Evolutionary conservation across 768 basidiomycete genomes (phyloP).

Genomic region (Boletus sensibilis): DNA sequence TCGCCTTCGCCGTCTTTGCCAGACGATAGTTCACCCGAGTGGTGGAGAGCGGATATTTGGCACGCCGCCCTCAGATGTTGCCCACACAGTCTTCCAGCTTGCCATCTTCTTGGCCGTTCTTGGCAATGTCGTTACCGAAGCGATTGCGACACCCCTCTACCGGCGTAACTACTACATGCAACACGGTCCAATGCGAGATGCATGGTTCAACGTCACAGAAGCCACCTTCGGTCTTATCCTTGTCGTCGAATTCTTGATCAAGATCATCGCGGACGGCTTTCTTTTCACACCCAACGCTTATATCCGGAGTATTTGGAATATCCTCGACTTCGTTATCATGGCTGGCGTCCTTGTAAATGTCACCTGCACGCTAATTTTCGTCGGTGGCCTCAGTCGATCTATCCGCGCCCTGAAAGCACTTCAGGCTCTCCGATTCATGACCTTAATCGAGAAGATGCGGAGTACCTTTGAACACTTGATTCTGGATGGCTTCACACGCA

Average conservation of each 20-base stretch:
- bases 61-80: constrained; percentile 58
- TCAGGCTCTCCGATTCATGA: constrained; percentile 85
- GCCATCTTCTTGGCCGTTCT: constrained; percentile 73
- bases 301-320: constrained; percentile 87
- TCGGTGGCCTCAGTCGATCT: constrained; percentile 77
- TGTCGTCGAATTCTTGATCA: constrained; percentile 82
- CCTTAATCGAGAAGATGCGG: constrained; percentile 82
- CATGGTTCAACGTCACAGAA: constrained; percentile 91
- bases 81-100: constrained; percentile 72
- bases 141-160: constrained; percentile 81
- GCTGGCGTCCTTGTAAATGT: constrained; percentile 73
- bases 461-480: constrained; percentile 85
- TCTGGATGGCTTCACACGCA: constrained; percentile 79
- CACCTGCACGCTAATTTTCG: constrained; percentile 65
- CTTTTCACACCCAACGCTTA: constrained; percentile 91
- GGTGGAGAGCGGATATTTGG: constrained; percentile 89
- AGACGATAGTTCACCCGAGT: constrained; percentile 78
- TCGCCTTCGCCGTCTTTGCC: constrained; percentile 68
- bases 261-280: constrained; percentile 90
- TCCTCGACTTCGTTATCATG: constrained; percentile 86
- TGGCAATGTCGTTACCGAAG: constrained; percentile 78
- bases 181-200: constrained; percentile 58
- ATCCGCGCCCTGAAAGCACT: constrained; percentile 86
- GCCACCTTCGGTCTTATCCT: constrained; percentile 66
- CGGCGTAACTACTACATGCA: constrained; percentile 65